phyloP scores from a whole-genome alignment of 2,329 filamentous ascomycete genomes.

The Ophiosphaerella herpotricha region DNA sequence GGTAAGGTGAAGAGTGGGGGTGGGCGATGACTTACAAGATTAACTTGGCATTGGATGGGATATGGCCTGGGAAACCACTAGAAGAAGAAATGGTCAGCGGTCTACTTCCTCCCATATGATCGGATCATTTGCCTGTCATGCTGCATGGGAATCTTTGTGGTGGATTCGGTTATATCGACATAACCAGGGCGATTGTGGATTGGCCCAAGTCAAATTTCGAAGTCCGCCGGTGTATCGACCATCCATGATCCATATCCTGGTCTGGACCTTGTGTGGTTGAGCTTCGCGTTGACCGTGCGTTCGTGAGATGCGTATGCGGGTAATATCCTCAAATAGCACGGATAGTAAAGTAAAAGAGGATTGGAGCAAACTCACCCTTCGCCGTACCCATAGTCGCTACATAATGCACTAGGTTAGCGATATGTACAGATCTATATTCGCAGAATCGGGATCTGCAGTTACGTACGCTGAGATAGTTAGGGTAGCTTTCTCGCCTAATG shows the following conservation, averaged over 20 bases:
- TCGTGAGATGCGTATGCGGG: slow-evolving; percentile 1
- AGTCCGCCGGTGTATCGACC: not conserved
- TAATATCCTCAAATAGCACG: slow-evolving; percentile 2
- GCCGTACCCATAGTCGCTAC: slow-evolving; percentile 46
- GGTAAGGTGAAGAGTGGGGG: not conserved
- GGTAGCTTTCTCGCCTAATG: slow-evolving; percentile 85
- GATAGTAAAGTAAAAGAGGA: slow-evolving; percentile 4
- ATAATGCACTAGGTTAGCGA: slow-evolving; percentile 20
- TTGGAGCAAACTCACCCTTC: slow-evolving; percentile 34
- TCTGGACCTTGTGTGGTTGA: not conserved
- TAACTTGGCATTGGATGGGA: slow-evolving; percentile 74
- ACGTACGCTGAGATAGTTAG: slow-evolving; percentile 78
- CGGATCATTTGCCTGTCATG: slow-evolving; percentile 6
- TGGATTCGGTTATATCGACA: not conserved
- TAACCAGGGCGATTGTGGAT: too few species aligned
- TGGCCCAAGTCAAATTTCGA: not conserved
- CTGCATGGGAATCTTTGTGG: not conserved
- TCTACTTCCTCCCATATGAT: slow-evolving; percentile 8
- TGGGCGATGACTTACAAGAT: slow-evolving; percentile 71
- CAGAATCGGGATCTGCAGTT: slow-evolving; percentile 1
- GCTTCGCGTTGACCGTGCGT: slow-evolving; percentile 1
- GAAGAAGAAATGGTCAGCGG: slow-evolving; percentile 23
- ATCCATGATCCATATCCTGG: not conserved
- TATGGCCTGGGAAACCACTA: slow-evolving; percentile 78
- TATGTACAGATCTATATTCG: not conserved